A percentile compares a stretch with the other conserved stretches of the same genome.
Conservation (phyloP, 2,329 filamentous ascomycete genomes). For the Neoscytalidium dimidiatum region DNA sequence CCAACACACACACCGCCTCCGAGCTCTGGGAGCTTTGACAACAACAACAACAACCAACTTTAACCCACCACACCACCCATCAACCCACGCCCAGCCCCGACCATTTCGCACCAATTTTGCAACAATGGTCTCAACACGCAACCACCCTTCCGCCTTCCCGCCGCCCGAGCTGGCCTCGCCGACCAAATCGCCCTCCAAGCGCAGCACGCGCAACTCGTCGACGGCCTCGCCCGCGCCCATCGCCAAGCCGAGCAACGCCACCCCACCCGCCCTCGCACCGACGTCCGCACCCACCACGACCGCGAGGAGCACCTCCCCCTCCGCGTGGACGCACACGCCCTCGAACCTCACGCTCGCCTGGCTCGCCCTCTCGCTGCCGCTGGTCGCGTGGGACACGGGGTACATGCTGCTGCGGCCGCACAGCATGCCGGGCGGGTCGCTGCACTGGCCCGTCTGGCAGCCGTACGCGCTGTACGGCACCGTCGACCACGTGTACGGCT, state of each 20-base stretch:
- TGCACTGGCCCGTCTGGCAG: slow-evolving; percentile 71
- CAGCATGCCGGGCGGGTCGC: slow-evolving; percentile 74
- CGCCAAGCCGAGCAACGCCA: slow-evolving; percentile 24
- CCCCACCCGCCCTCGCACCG: background rate
- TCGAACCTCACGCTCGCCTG: slow-evolving; percentile 65
- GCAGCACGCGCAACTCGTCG: slow-evolving; percentile 26
- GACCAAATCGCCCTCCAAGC: slow-evolving; percentile 34
- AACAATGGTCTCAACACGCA: slow-evolving; percentile 43
- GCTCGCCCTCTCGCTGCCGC: slow-evolving; percentile 72
- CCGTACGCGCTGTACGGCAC: slow-evolving; percentile 80
- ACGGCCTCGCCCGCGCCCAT: slow-evolving; percentile 31
- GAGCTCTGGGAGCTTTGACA: background rate
- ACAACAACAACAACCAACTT: background rate
- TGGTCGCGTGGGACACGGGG: slow-evolving; percentile 78
- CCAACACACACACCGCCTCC: background rate
- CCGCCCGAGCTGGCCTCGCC: slow-evolving; percentile 35
- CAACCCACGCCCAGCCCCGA: background rate
- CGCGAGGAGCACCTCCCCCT: too few species aligned
- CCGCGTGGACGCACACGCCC: slow-evolving; percentile 60
- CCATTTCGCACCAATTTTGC: background rate
- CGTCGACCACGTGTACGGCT: slow-evolving; percentile 81
- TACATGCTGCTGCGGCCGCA: slow-evolving; percentile 81
- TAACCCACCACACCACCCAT: background rate
- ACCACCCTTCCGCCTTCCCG: slow-evolving; percentile 39
- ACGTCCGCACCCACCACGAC: slow-evolving; percentile 28